A percentile compares a stretch with the other conserved stretches of the same genome.
Conservation (phyloP, 352 stramenopile species). For the Phytophthora meadii region DNA sequence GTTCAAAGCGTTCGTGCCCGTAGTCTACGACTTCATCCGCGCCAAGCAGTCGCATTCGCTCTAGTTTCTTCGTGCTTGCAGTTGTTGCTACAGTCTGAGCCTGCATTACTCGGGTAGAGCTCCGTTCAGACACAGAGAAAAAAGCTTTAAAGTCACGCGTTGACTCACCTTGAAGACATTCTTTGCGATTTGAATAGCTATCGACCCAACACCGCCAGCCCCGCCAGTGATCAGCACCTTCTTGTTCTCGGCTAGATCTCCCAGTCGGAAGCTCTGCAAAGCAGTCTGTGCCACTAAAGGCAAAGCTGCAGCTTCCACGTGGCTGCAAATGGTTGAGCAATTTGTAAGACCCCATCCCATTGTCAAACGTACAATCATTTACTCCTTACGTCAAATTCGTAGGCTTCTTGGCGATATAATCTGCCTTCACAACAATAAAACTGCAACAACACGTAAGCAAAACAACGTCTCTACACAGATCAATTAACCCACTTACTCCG, state of each 20-base stretch:
- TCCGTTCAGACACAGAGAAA: neutral
- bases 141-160: neutral
- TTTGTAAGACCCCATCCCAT: neutral
- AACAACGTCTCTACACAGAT: neutral
- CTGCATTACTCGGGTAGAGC: constrained; percentile 21
- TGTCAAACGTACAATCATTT: neutral
- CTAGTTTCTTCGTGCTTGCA: constrained; percentile 67
- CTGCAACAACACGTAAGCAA: constrained; percentile 28
- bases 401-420: constrained; percentile 76
- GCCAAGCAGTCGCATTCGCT: constrained; percentile 69
- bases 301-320: constrained; percentile 74
- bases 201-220: constrained; percentile 70
- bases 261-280: constrained; percentile 57
- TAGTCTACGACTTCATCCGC: constrained; percentile 82
- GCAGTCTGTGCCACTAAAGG: constrained; percentile 64
- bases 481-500: constrained; percentile 54
- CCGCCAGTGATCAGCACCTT: constrained; percentile 80
- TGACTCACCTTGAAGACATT: constrained; percentile 66
- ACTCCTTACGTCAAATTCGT: constrained; percentile 56
- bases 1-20: constrained; percentile 67
- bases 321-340: constrained; percentile 29
- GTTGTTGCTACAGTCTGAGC: constrained; percentile 76
- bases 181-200: constrained; percentile 83
- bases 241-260: constrained; percentile 61
- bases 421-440: constrained; percentile 55